Base-by-base conservation (phyloP, 1,139 yeast species). In the Protomyces lactucae-debilis region DNA sequence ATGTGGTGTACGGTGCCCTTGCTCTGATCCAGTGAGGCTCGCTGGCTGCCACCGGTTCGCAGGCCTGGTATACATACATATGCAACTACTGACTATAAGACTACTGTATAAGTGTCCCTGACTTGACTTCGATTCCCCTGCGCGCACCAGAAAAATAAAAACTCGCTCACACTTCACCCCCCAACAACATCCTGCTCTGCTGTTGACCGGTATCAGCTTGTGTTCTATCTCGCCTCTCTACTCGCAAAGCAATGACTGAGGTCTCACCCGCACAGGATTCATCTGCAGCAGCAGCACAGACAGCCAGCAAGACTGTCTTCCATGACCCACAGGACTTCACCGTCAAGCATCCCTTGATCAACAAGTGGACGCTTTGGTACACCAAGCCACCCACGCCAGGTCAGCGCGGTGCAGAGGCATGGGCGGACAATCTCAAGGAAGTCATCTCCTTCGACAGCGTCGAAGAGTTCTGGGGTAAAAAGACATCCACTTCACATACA, bases 341-440 rank as follows among this genome's bases (percentile, higher is more conserved):
- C 68, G 88, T 86, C 69, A 86, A 91, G 77, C 99, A 93, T 77
- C 97, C 98, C 65, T 84, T 93, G 73, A 88, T 90, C 78, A 85
- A 86, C 74, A 85, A 85, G 77, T 93, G 99, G 99, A 91, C 98
- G 56, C 83, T 93, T 74, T 93, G 99, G 99, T 93, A 91, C 82
- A 89, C 97, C 67, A 91, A 91, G 80, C 97, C 98, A 68, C 86
- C 90, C 71, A 85, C 87, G 67, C 87, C 80, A 72, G 70, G 72
- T n/a, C 74, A 73, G 59, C 81, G 81, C 70, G 97, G 90, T 77
- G 86, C 91, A 73, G 66, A 61, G 16, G 67, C 64, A 8, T 93
- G 99, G 99, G 85, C 89, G 68, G 97, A 91, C 74, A 83, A 91
- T 71, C 82, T 93, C 74, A 92, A 92, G 79, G 96, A 97, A 67